Evolutionary conservation across 2,329 filamentous ascomycete genomes (phyloP).

Genomic region (Colletotrichum sp.): DNA sequence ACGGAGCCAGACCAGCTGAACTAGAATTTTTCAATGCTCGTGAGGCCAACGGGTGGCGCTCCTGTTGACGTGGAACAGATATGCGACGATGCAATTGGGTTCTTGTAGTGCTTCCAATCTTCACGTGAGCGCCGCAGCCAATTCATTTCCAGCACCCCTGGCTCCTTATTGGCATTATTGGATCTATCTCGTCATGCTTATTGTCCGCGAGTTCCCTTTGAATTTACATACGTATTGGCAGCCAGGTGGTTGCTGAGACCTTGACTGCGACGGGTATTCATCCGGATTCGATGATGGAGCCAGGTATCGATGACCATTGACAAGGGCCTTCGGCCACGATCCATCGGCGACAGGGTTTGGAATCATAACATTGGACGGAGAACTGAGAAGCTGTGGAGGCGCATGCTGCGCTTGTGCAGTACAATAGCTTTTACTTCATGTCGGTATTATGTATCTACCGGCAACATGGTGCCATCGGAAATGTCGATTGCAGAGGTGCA

Average conservation of each 20-base stretch:
- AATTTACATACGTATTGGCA: background rate
- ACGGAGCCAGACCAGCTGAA: slow-evolving; percentile 2
- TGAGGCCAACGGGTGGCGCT: background rate
- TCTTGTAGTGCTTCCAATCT: background rate
- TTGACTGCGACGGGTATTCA: background rate
- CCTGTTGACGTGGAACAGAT: background rate
- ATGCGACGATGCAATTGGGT: background rate
- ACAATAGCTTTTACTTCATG: background rate
- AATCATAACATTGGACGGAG: background rate
- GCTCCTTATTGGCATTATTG: background rate
- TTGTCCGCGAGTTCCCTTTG: background rate
- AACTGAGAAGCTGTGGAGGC: background rate
- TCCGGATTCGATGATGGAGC: background rate
- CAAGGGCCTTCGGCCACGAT: background rate
- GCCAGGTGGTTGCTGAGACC: background rate
- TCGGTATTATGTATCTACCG: background rate
- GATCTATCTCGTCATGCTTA: background rate
- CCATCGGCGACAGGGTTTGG: background rate
- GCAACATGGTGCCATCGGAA: background rate
- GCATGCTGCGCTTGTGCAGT: background rate
- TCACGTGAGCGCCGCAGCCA: background rate
- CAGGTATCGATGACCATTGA: background rate
- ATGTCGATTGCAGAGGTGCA: background rate
- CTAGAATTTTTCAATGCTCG: background rate
- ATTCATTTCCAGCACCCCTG: background rate